Evolutionary conservation across 1,284 basidiomycete species (phyloP), one percentile per base, ranked within the genome.

Genomic region (Rhodotorula sp.): DNA sequence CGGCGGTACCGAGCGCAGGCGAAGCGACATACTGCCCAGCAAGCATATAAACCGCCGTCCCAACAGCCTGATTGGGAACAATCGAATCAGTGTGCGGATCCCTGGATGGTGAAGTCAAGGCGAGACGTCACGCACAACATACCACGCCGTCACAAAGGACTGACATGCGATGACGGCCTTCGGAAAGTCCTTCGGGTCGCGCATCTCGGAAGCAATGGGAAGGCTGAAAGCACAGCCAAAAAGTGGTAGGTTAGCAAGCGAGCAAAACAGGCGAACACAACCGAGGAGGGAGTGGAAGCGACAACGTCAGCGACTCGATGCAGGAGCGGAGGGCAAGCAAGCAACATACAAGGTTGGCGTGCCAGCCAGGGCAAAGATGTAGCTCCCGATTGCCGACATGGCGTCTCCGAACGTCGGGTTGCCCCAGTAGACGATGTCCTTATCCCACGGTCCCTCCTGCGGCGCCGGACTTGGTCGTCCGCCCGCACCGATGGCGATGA

Each of bases 401-500:
- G 74, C 76, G 50, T 70, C 62, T 21, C 61, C 46, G 53, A 77
- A 77, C 4, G 64, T 56, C 9, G 72, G 70, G 44, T 67, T 63
- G 46, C 64, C 76, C 34, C 66, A 68, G 4, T 56, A 44, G 19
- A 55, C 71, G 23, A 75, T 58, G 21, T 65, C 67, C 63, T 77
- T 78, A 58, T 78, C 84, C 8, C 81, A 83, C 0, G 83, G 76
- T 7, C 84, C 79, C 5, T 68, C 67, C 27, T 77, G 67, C 44
- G 80, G 79, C 21, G 87, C 66, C 2, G 81, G 77, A 49, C 86
- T 83, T 44, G 80, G 82, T 14, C 85, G 83, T 4, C 82, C 80
- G 71, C 85, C 84, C 12, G 78, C 73, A 10, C 85, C 85, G 53
- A 86, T 85, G 17, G 85, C 87, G 58, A 85, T 80, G 56, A 62